phyloP scores from a whole-genome alignment of 257 asterid genomes.

The Vinca minor region DNA sequence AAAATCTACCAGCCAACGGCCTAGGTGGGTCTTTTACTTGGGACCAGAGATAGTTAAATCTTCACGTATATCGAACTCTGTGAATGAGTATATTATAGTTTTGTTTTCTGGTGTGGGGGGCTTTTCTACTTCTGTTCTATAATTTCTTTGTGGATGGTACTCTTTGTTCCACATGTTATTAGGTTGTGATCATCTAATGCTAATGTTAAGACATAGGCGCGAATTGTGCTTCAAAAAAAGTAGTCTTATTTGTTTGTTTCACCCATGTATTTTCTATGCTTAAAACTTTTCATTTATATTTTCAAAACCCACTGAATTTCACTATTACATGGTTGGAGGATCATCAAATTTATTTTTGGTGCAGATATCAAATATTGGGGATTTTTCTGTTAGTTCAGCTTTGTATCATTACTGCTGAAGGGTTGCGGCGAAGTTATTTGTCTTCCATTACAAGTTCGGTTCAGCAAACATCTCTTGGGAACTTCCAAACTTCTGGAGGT shows the following conservation, averaged over 20 bases:
- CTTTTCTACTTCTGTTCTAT: constrained; percentile 1
- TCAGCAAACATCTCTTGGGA: constrained; percentile 66
- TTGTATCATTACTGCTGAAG: constrained; percentile 85
- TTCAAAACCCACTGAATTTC: background rate
- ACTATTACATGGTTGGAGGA: background rate
- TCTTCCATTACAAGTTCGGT: constrained; percentile 68
- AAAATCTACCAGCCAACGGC: constrained; percentile 81
- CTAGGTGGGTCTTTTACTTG: constrained; percentile 44
- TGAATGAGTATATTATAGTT: background rate
- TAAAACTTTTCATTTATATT: background rate
- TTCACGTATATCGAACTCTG: background rate
- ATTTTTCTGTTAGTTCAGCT: constrained; percentile 92
- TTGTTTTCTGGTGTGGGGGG: background rate
- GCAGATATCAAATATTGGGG: constrained; percentile 97
- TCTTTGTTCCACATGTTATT: background rate
- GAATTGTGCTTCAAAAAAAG: background rate
- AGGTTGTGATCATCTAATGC: too few relatives aligned
- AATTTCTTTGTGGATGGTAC: constrained; percentile 1
- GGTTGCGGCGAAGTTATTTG: constrained; percentile 76
- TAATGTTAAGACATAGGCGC: background rate
- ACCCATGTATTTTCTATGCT: background rate
- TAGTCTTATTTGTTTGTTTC: background rate
- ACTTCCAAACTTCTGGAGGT: constrained; percentile 74
- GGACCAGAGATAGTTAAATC: background rate
- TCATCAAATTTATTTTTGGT: constrained; percentile 13